Base-by-base conservation (phyloP, 1,284 basidiomycete genomes). In the Cronartium ribicola region DNA sequence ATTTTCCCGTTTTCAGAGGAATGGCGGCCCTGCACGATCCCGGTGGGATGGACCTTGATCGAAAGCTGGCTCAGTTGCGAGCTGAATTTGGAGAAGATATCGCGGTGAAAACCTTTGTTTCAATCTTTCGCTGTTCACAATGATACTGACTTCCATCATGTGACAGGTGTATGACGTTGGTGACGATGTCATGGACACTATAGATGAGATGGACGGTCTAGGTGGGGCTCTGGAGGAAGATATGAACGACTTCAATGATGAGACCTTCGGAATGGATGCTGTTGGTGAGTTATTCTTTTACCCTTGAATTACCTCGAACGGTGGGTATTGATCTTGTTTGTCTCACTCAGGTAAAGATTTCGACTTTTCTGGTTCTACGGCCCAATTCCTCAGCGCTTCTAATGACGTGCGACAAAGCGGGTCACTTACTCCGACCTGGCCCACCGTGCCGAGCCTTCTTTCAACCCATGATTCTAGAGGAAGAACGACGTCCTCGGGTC, bases 141-240 rank as follows among this genome's bases (percentile, higher is more conserved):
- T n/a, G 43, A 3, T 29, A 37, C 61, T 40, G 29, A 44, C 20
- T 2, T 48, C 55, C 14, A 40, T 40, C 5, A 22, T 61, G 10
- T 36, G 17, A 36, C 60, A 75, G 72, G 72, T 75, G 13, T 75
- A 75, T 63, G 72, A 44, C 7, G 48, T n/a, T 46, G n/a, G 39
- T 39, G 44, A 60, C 20, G 46, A 66, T 3, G 72, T 81, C n/a
- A 79, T 83, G 22, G 82, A 63, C 60, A 67, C 91, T 17, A 85
- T 84, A 76, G 92, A 94, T 80, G 84, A 94, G 3, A 83, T 89
- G 0, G 92, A 91, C 8, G 92, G 92, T 0, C 81, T 95, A 46
- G 83, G 84, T 76, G 89, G 89, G 39, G 94, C 92, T 92, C 84
- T 88, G 46, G 82, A 88, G 36, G 86, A 92, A 5, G 90, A 94